Evolutionary conservation across 2,329 filamentous ascomycete genomes (phyloP).

Genomic region (Alternaria angustiovoidea): DNA sequence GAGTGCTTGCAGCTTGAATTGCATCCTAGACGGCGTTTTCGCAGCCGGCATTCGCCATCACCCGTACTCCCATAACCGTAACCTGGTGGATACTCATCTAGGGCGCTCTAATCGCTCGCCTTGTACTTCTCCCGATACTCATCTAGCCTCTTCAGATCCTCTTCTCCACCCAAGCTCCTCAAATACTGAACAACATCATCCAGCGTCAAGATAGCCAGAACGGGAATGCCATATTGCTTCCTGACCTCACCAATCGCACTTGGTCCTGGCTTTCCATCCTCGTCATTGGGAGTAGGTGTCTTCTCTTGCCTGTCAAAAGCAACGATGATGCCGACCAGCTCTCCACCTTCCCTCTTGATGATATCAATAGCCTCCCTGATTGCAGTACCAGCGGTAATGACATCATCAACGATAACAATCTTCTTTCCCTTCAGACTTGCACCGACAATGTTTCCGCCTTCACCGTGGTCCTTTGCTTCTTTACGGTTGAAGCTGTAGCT

Average conservation of each 20-base stretch:
- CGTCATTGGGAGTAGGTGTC: conserved; percentile 66
- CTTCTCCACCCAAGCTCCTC: conserved; percentile 54
- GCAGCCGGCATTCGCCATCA: not conserved
- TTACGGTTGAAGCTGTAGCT: conserved; percentile 96
- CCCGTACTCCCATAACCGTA: not conserved
- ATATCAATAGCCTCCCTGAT: conserved; percentile 92
- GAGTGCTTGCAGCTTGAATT: not conserved
- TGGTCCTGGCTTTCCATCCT: conserved; percentile 72
- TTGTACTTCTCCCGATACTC: conserved; percentile 53
- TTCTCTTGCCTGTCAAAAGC: conserved; percentile 89
- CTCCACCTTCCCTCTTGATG: conserved; percentile 84
- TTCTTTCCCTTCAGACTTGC: conserved; percentile 83
- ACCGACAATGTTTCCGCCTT: conserved; percentile 92
- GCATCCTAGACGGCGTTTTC: not conserved
- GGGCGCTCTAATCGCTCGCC: conserved; percentile 44
- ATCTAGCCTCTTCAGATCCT: conserved; percentile 54
- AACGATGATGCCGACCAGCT: conserved; percentile 85
- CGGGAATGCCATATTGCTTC: conserved; percentile 83
- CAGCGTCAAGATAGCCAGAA: conserved; percentile 82
- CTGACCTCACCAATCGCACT: conserved; percentile 88
- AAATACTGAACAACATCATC: conserved; percentile 72
- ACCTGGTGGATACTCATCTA: not conserved
- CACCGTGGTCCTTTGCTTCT: conserved; percentile 94
- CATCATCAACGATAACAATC: conserved; percentile 92
- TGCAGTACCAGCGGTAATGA: conserved; percentile 94